These are phyloP conservation scores for Leccinellum luteum DNA, from an alignment of 768 basidiomycete genomes.

Conservation along the genomic window DNA sequence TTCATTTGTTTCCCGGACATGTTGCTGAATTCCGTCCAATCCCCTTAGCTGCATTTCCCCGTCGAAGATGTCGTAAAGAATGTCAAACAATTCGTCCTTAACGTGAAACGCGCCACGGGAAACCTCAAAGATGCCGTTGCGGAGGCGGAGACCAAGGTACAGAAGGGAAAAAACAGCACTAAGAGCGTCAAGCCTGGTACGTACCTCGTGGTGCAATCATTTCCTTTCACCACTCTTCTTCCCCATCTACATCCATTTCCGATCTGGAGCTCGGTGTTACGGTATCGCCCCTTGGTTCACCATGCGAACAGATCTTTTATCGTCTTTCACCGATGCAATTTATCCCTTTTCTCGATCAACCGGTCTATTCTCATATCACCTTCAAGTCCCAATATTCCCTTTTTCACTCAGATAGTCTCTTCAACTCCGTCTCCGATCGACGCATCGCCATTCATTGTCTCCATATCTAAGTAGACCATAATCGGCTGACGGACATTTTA, in stretches of 20 bases:
- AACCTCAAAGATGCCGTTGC: conserved; percentile 51
- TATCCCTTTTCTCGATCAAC: background rate
- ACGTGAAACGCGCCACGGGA: conserved; percentile 74
- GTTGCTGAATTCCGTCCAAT: conserved; percentile 3
- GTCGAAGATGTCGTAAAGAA: conserved; percentile 76
- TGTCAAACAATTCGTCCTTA: conserved; percentile 68
- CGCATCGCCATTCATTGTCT: conserved; percentile 5
- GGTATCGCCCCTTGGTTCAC: background rate
- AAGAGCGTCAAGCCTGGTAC: conserved; percentile 47
- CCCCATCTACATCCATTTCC: background rate
- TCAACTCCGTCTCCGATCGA: conserved; percentile 15
- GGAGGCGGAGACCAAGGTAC: conserved; percentile 40
- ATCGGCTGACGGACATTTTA: conserved; percentile 10
- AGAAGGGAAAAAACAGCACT: conserved; percentile 34
- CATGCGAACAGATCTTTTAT: background rate
- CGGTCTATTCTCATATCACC: background rate
- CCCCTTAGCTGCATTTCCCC: conserved; percentile 69
- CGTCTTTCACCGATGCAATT: background rate
- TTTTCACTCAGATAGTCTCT: background rate
- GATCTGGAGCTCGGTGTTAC: background rate
- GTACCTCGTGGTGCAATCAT: conserved; percentile 7
- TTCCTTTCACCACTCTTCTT: background rate
- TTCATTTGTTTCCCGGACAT: background rate
- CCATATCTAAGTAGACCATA: background rate
- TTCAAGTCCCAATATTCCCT: conserved; percentile 1